Conservation (phyloP, 2,329 filamentous ascomycete genomes). For the Cryphonectria carpinicola region DNA sequence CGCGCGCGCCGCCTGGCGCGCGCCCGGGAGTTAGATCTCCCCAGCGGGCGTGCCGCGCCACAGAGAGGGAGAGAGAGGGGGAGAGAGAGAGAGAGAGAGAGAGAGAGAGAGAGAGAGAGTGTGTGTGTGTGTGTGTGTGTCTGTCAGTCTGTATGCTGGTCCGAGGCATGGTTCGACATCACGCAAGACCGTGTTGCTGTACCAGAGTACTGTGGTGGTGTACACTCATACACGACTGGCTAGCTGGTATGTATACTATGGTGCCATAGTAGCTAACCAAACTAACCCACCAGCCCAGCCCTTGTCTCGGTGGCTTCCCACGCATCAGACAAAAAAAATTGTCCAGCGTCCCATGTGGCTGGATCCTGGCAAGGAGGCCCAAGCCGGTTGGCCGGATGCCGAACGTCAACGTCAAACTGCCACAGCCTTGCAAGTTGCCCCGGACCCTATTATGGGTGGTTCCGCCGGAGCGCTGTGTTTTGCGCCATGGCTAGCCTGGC, state of each 20-base stretch:
- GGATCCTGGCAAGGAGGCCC: constrained; percentile 19
- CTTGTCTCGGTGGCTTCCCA: background rate
- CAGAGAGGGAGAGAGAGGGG: too few species aligned
- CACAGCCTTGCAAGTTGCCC: constrained; percentile 12
- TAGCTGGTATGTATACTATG: background rate
- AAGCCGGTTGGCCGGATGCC: constrained; percentile 27
- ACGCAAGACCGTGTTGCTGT: background rate
- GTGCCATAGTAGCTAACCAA: background rate
- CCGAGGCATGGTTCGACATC: background rate
- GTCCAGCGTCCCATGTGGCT: constrained; percentile 18
- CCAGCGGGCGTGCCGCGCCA: too few species aligned
- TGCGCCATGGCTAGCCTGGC: constrained; percentile 28
- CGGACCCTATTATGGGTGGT: constrained; percentile 12
- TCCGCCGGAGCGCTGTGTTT: constrained; percentile 27
- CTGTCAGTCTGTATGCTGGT: background rate
- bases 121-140: too few species aligned
- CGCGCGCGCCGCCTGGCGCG: too few species aligned
- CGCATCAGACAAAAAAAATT: background rate
- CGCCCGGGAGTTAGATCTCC: too few species aligned
- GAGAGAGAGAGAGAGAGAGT: too few species aligned
- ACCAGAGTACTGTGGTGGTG: background rate
- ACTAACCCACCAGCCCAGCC: background rate
- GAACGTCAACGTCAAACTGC: constrained; percentile 22
- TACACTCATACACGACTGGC: background rate
- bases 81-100: too few species aligned